Conservation (phyloP, 2,329 filamentous ascomycete genomes). For the Gaeumannomyces sp. region DNA sequence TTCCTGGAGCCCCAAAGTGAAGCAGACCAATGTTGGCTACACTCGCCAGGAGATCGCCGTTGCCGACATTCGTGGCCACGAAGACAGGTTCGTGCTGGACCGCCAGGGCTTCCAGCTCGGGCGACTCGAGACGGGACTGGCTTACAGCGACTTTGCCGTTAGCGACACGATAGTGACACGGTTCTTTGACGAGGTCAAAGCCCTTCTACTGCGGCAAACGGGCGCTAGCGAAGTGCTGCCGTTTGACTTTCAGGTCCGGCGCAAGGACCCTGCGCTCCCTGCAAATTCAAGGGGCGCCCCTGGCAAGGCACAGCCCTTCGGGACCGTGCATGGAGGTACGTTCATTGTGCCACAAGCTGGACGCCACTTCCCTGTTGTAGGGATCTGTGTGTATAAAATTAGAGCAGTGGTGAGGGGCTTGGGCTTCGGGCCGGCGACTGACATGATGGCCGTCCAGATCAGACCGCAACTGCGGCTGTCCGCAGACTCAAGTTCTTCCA, state of each 20-base stretch:
- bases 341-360: not conserved
- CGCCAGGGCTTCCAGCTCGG: not conserved
- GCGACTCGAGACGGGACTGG: not conserved
- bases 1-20: not conserved
- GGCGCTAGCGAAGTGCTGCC: not conserved
- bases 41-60: not conserved
- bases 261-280: not conserved
- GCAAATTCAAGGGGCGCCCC: not conserved
- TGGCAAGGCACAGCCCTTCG: not conserved
- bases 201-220: not conserved
- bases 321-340: not conserved
- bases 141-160: not conserved
- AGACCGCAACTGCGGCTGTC: not conserved
- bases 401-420: no score
- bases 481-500: not conserved
- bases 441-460: no score
- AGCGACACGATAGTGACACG: not conserved
- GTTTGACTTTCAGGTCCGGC: not conserved
- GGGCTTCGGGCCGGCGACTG: no score
- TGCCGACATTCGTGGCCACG: not conserved
- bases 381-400: no score
- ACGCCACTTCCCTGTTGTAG: no score
- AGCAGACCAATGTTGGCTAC: slow-evolving; percentile 1
- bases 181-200: not conserved
- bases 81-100: not conserved